Base-by-base conservation (phyloP, 805 yeast genomes). In the Komagataella ulmi region DNA sequence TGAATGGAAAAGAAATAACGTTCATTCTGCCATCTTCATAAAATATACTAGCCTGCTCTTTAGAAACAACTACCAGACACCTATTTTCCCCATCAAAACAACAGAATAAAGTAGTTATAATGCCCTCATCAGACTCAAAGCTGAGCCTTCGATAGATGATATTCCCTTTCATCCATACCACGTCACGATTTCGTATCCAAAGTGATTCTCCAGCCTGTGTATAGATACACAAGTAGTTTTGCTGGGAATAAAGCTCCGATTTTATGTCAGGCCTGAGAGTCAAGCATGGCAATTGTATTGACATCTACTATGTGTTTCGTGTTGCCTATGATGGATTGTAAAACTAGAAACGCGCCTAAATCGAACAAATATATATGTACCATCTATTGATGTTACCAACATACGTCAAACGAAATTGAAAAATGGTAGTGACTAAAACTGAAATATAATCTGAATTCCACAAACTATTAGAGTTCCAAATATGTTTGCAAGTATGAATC, bases 1-100 rank as follows among this genome's bases (percentile, higher is more conserved):
- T 67, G 56, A 88, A 86, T 0, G 97, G 95, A 55, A 89, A 77
- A 56, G 80, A 80, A 8, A 82, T 75, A 1, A 76, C 72, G 53
- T 77, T 77, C 1, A 77, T 70, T 24, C 77, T 72, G 2, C 93
- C 93, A 53, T 76, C 76, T 4, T 66, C 65, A 52, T 76, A 76
- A 61, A 83, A 87, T 1, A 87, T 72, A 53, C 82, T 71, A 0
- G 85, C 85, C 5, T 78, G 70, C 52, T 81, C 84, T 45, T 65
- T 63, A 49, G 85, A 65, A 30, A 88, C 74, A 1, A 88, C 80
- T 1, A 79, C 85, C 47, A 88, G 67, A 8, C 79, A 76, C 23
- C 58, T 62, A 1, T 65, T 61, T 14, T 30, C 40, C 12, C 55
- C 59, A 45, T 54, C 62, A 61, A 87, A 84, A 3, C 64, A 61